Base-by-base conservation (phyloP, 2,329 filamentous ascomycete species). In the Teratosphaeria viscida region DNA sequence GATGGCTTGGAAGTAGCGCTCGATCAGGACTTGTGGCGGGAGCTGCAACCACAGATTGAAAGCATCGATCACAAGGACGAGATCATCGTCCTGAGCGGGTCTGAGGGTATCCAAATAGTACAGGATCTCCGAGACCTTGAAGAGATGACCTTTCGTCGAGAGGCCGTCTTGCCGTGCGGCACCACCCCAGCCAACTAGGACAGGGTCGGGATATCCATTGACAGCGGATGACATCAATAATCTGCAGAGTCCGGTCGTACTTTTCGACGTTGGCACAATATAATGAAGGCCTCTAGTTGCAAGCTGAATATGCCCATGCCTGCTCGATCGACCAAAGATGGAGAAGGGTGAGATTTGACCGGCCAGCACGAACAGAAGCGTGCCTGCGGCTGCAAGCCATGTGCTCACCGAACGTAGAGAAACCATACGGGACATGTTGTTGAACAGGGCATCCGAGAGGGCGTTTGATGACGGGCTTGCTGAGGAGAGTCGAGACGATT, bases 41-140 rank as follows among this genome's bases (percentile, higher is more conserved):
- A 88, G 76, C 69, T 89, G 86, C 61, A 87, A 82, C 74, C 84
- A 83, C 0, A 82, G 77, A 59, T 88, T 83, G 66, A 82, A 79
- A 1, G 81, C 84, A 69, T 88, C 85, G 6, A 85, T 78, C 58
- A 88, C 77, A 58, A 88, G 71, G 11, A 87, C 79, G 12, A 89
- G 72, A 68, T 89, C 86, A 1, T 70, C 66, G 35, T 71, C 66
- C 23, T 60, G 55, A 2, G 53, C 56, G 5, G 60, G 12, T 5
- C 60, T 54, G 2, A 70, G 57, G 16, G 35, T 19, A 4, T 63
- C 29, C 8, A 72, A 61, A 37, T 68, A 70, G 1, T 68, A 61
- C 8, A 64, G 56, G 1, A 69, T 63, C 5, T 64, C 65, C 23
- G 57, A 62, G 56, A 71, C 66, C 57, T 70, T 72, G 34, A 35